Base-by-base conservation (phyloP, 2,329 filamentous ascomycete genomes). In the Emergomyces orientalis region DNA sequence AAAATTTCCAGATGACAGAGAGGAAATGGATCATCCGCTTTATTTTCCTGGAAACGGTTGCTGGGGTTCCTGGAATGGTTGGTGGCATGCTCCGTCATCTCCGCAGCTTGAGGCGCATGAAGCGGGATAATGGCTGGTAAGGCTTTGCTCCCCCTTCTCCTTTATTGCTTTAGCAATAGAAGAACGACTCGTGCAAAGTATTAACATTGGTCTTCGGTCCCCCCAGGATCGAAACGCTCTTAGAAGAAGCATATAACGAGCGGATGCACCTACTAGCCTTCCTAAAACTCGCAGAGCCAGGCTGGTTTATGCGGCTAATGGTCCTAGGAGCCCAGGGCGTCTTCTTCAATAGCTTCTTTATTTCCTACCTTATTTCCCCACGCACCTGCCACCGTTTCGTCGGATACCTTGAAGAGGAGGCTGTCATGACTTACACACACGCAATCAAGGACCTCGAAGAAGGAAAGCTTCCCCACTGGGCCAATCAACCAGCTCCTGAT, bases 351-450 rank as follows among this genome's bases (percentile, higher is more conserved):
- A 84, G 86, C 67, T 85, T 97, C 74, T 97, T 99, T 81, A 64
- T 96, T 65, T 83, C 88, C 56, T 97, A 97, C 77, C 86, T 99
- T 41, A 71, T 96, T 64, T 91, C 88, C 1, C 93, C 94, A 7
- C 86, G 87, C 65, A 93, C 90, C 66, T 93, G 90, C 71, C 94
- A 99, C 76, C 88, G 94, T 54, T 97, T 99, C 75, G 92, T 97
- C 61, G 94, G 92, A 1, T 97, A 97, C 70, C 85, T 99, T 14
- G 94, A 99, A 76, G 94, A 99, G 75, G 94, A 99, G 76, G 94
- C 94, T 9, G 93, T 97, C 1, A 84, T 96, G 72, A 99, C 94
- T 0, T 99, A 99, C 79, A 94, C 91, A 0, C 86, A 91, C 59
- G 90, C 91, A 65, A 89, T 97, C 69, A 81, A 86, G 67, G 94